Conservation (phyloP, 352 stramenopile genomes). For the Phytopythium boreale region DNA sequence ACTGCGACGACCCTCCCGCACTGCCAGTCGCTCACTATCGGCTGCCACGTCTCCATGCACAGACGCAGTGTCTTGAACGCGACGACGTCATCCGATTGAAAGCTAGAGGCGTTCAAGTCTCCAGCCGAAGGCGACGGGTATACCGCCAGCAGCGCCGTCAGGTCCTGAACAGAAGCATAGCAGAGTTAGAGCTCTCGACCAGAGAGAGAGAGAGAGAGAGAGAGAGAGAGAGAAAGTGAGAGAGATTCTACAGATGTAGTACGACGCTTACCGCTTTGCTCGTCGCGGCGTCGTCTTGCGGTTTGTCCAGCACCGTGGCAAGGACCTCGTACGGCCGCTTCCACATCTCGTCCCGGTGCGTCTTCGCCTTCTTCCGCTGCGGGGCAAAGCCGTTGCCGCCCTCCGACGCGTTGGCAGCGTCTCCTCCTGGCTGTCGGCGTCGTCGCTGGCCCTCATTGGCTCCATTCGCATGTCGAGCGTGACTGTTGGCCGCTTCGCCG, state of each 20-base stretch:
- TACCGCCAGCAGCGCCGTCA: conserved; percentile 22
- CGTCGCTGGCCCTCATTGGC: background rate
- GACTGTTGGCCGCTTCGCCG: background rate
- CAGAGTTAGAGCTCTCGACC: background rate
- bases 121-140: conserved; percentile 20
- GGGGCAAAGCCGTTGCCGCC: background rate
- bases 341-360: conserved; percentile 57
- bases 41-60: conserved; percentile 78
- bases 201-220: background rate
- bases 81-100: conserved; percentile 49
- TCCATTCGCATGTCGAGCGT: background rate
- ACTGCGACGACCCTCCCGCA: conserved; percentile 37
- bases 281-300: background rate
- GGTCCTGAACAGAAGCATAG: conserved; percentile 13
- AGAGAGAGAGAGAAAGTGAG: too few relatives aligned
- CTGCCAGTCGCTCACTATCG: conserved; percentile 63
- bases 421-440: background rate
- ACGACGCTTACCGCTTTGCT: background rate
- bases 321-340: conserved; percentile 81
- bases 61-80: conserved; percentile 76
- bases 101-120: conserved; percentile 1
- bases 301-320: conserved; percentile 47
- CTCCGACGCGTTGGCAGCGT: background rate
- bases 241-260: background rate
- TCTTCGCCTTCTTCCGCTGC: conserved; percentile 20